Percentiles rank a stretch among this genome's conserved stretches.
Conservation (phyloP, 2,329 filamentous ascomycete species). For the Alternaria arbusti region DNA sequence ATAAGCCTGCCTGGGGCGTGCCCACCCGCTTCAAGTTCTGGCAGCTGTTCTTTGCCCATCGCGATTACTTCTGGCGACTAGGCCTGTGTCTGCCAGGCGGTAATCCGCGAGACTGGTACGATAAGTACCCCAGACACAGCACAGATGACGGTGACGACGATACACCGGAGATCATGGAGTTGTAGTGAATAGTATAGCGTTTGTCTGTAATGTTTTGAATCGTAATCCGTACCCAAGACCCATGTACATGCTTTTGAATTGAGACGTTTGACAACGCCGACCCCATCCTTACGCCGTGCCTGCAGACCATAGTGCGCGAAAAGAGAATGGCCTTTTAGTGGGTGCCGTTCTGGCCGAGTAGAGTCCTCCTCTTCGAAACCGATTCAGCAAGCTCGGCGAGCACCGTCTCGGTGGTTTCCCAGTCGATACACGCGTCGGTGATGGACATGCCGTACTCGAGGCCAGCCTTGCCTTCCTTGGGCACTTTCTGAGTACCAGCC, state of each 20-base stretch:
- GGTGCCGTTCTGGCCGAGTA: constrained; percentile 42
- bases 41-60: constrained; percentile 90
- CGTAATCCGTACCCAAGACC: background rate
- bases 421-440: constrained; percentile 95
- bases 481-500: constrained; percentile 93
- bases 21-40: constrained; percentile 76
- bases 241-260: background rate
- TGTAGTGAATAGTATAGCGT: constrained; percentile 12
- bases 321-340: constrained; percentile 20
- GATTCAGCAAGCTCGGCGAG: constrained; percentile 80
- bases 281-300: constrained; percentile 5
- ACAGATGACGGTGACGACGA: constrained; percentile 19
- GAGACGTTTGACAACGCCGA: constrained; percentile 7
- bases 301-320: background rate
- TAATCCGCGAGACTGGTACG: constrained; percentile 70
- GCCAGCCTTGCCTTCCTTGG: constrained; percentile 80
- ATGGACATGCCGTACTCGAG: constrained; percentile 95
- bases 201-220: background rate
- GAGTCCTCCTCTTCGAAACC: constrained; percentile 73
- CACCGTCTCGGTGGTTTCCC: constrained; percentile 84
- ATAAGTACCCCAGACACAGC: constrained; percentile 48
- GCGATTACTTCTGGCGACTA: constrained; percentile 95
- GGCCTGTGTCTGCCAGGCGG: constrained; percentile 87
- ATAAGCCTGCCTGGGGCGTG: constrained; percentile 44
- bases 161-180: constrained; percentile 23